A percentile compares a stretch with the other conserved stretches of the same genome.
Conservation (phyloP, 1,284 basidiomycete species). For the Phaffia rhodozyma region DNA sequence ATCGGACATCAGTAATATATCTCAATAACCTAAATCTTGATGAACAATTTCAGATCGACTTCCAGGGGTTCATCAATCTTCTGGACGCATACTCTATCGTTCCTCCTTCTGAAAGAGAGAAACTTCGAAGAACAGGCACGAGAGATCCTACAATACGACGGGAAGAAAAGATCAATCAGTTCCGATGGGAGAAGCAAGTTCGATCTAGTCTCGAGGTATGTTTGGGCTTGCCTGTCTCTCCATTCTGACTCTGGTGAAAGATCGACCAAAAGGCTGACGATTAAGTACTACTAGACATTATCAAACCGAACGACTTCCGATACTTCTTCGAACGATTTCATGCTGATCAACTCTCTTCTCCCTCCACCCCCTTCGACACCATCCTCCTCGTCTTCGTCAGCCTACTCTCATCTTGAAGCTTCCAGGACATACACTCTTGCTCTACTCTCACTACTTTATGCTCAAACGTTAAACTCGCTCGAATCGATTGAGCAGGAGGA, state of each 20-base stretch:
- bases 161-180: constrained; percentile 79
- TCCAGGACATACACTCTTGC: constrained; percentile 55
- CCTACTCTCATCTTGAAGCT: constrained; percentile 38
- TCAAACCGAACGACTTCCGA: constrained; percentile 11
- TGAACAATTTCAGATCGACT: constrained; percentile 42
- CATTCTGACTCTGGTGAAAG: not conserved
- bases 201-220: constrained; percentile 54
- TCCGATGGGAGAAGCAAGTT: constrained; percentile 68
- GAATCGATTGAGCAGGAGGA: constrained; percentile 61
- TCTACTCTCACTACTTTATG: constrained; percentile 59
- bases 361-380: constrained; percentile 27
- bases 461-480: constrained; percentile 55
- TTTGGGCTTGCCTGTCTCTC: constrained; percentile 5
- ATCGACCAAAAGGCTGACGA: not conserved
- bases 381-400: constrained; percentile 12
- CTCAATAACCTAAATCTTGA: not conserved
- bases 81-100: constrained; percentile 61
- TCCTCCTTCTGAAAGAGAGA: constrained; percentile 47
- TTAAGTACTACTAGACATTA: constrained; percentile 1
- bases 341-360: constrained; percentile 53
- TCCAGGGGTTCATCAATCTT: constrained; percentile 45
- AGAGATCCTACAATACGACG: constrained; percentile 56
- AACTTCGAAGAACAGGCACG: constrained; percentile 42
- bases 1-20: not conserved
- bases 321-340: constrained; percentile 39